Percentiles rank a stretch among this genome's conserved stretches.
Evolutionary conservation across 2,329 filamentous ascomycete genomes (phyloP).

Genomic region (Diaporthe amygdali): DNA sequence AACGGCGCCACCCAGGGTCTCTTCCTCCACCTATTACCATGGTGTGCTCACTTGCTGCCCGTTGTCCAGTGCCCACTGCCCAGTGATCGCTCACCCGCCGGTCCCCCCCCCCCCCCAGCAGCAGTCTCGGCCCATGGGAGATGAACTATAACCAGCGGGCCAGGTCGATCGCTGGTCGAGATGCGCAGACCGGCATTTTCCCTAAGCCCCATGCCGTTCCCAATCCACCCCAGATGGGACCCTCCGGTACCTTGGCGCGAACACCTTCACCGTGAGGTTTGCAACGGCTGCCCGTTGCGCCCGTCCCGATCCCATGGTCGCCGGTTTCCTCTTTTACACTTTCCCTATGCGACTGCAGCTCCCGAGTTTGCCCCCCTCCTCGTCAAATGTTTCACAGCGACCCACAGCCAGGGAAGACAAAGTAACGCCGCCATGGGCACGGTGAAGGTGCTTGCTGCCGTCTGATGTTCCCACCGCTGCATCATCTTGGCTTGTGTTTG

Average conservation of each 20-base stretch:
- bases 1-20: neutral
- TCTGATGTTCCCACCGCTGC: constrained; percentile 19
- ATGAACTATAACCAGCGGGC: neutral
- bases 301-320: neutral
- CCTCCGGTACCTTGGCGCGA: neutral
- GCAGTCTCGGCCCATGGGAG: neutral
- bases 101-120: neutral
- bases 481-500: constrained; percentile 26
- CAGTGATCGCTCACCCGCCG: neutral
- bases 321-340: neutral
- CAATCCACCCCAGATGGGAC: constrained; percentile 6
- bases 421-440: constrained; percentile 19
- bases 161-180: neutral
- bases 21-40: neutral
- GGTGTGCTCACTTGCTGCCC: constrained; percentile 1
- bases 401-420: constrained; percentile 17
- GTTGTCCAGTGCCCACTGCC: neutral
- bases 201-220: neutral
- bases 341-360: neutral
- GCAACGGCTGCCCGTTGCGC: neutral
- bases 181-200: neutral
- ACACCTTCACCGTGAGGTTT: neutral
- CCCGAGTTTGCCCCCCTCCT: constrained; percentile 20
- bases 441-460: constrained; percentile 20
- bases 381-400: constrained; percentile 24